Evolutionary conservation across 352 stramenopile species (phyloP).

Genomic region (Albugo laibachii): DNA sequence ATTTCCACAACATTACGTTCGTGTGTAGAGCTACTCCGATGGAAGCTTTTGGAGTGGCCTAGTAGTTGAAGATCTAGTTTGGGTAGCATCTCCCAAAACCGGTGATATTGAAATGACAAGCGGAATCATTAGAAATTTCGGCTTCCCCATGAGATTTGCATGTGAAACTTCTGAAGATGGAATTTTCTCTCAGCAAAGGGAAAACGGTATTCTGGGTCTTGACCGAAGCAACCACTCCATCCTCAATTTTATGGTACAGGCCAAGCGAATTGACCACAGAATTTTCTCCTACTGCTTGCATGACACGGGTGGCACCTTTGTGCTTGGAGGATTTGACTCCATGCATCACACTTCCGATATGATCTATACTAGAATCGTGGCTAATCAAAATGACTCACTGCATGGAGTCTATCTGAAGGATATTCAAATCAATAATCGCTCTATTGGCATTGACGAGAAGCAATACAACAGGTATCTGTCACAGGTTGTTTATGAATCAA

Average conservation of each 20-base stretch:
- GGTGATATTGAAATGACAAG: conserved; percentile 14
- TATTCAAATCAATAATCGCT: conserved; percentile 24
- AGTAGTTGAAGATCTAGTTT: conserved; percentile 61
- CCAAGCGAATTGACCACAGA: conserved; percentile 27
- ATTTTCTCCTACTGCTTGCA: conserved; percentile 75
- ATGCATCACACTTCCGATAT: conserved; percentile 58
- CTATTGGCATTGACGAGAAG: too few species aligned
- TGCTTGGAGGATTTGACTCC: conserved; percentile 64
- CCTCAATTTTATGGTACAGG: conserved; percentile 43
- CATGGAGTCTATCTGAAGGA: conserved; percentile 21
- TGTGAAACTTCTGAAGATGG: conserved; percentile 70
- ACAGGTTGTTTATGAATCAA: too few species aligned
- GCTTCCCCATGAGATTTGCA: conserved; percentile 31
- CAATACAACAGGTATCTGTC: too few species aligned
- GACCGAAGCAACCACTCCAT: conserved; percentile 40
- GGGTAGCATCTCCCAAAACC: conserved; percentile 40
- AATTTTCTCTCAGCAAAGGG: conserved; percentile 68
- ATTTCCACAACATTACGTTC: too few species aligned
- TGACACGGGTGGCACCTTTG: conserved; percentile 33
- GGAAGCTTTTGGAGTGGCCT: conserved; percentile 74
- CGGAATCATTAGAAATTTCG: conserved; percentile 28
- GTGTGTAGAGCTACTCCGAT: conserved; percentile 57
- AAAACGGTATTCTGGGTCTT: conserved; percentile 82
- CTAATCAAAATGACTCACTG: conserved; percentile 23
- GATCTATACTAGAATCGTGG: conserved; percentile 65